A percentile compares a stretch with the other conserved stretches of the same genome.
phyloP scores from a whole-genome alignment of 1,284 basidiomycete genomes.

The Xanthoconium separans region DNA sequence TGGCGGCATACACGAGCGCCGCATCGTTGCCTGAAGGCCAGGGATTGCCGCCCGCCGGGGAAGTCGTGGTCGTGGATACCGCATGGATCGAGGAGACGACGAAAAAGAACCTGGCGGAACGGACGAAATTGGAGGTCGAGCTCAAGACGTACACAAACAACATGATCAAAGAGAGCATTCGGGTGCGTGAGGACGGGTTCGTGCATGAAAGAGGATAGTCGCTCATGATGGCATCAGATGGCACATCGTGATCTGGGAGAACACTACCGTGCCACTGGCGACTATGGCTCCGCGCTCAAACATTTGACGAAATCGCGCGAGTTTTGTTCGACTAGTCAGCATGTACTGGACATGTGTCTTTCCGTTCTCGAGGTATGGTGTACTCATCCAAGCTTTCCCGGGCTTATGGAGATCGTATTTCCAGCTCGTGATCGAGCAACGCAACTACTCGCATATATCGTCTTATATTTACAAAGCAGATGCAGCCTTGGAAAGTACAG shows the following conservation, averaged over 20 bases:
- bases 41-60: slow-evolving; percentile 45
- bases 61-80: slow-evolving; percentile 50
- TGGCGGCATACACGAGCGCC: slow-evolving; percentile 58
- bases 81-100: slow-evolving; percentile 67
- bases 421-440: slow-evolving; percentile 79
- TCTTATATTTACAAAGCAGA: slow-evolving; percentile 93
- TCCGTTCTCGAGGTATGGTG: slow-evolving; percentile 68
- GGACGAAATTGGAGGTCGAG: slow-evolving; percentile 80
- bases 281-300: slow-evolving; percentile 66
- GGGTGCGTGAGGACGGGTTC: slow-evolving; percentile 44
- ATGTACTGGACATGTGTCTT: slow-evolving; percentile 85
- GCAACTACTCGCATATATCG: slow-evolving; percentile 78
- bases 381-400: not conserved
- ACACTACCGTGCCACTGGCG: slow-evolving; percentile 69
- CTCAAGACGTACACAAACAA: slow-evolving; percentile 88
- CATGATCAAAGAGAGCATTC: slow-evolving; percentile 92
- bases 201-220: too few species aligned
- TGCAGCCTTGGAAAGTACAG: slow-evolving; percentile 71
- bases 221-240: slow-evolving; percentile 43
- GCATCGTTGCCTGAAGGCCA: slow-evolving; percentile 38
- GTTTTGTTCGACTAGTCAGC: slow-evolving; percentile 80
- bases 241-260: slow-evolving; percentile 82
- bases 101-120: slow-evolving; percentile 61
- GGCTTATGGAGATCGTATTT: not conserved
- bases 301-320: slow-evolving; percentile 85